phyloP scores from a whole-genome alignment of 1,139 yeast species.

The Ogataea hybrid region DNA sequence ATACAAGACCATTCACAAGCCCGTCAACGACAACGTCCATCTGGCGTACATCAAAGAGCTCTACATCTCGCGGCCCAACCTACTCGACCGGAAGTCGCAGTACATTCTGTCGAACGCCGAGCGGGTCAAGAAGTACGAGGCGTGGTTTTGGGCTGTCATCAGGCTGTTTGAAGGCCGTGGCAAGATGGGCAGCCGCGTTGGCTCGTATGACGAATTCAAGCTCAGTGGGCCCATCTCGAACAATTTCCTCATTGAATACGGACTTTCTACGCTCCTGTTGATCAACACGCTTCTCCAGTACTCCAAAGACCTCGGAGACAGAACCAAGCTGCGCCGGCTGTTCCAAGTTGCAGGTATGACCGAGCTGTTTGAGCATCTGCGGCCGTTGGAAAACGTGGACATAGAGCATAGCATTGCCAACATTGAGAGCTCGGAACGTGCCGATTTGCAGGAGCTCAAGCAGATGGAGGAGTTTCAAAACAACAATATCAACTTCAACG shows the following conservation, averaged over 20 bases:
- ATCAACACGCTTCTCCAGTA: constrained; percentile 70
- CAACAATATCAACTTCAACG: constrained; percentile 61
- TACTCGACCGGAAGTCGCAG: constrained; percentile 28
- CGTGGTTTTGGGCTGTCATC: constrained; percentile 79
- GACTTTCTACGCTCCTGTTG: constrained; percentile 73
- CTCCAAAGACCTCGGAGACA: constrained; percentile 60
- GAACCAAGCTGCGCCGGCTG: constrained; percentile 76
- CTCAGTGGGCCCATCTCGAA: constrained; percentile 62
- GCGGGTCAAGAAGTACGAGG: constrained; percentile 62
- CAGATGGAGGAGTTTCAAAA: constrained; percentile 56
- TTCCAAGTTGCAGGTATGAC: constrained; percentile 74
- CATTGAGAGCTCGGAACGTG: constrained; percentile 63
- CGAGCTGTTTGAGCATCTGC: constrained; percentile 60
- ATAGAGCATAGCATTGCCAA: constrained; percentile 65
- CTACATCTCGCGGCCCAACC: constrained; percentile 20
- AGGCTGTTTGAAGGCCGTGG: constrained; percentile 86
- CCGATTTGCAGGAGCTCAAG: constrained; percentile 67
- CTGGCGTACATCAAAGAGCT: constrained; percentile 35
- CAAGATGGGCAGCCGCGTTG: constrained; percentile 84
- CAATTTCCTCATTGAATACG: constrained; percentile 74
- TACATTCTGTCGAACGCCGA: constrained; percentile 22
- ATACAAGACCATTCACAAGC: constrained; percentile 58
- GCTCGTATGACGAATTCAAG: constrained; percentile 86
- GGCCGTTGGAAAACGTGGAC: constrained; percentile 58
- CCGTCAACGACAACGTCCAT: constrained; percentile 61